Evolutionary conservation across 1,284 basidiomycete species (phyloP), one percentile per base, ranked within the genome.

Genomic region (Xerocomus amazonicus): DNA sequence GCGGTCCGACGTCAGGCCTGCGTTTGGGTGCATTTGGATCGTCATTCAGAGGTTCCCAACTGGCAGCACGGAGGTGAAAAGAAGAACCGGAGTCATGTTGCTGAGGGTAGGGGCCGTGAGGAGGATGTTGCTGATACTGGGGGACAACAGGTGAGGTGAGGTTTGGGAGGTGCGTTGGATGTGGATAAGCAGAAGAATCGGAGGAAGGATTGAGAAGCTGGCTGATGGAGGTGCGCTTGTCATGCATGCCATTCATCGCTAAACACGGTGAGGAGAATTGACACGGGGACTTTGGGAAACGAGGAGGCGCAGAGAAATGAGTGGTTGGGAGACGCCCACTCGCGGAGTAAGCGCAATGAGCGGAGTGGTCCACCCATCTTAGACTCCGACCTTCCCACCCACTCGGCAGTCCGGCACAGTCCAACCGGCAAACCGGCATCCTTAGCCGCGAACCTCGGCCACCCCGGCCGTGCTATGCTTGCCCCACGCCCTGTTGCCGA

Each of bases 151-250:
- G 53, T 1, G 67, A 19, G 28, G 65, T 10, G 40, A 65, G 58
- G 43, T 12, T 43, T 32, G 62, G 54, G 48, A 70, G 59, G 52
- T 68, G 69, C 14, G 57, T 14, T 37, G 65, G 47, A 59, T 61
- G 61, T 47, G 62, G 48, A 51, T 66, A 70, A 7, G 63, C 59
- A 53, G 66, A 67, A 31, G 63, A 67, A 50, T 59, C 60, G 45
- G 65, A 61, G 43, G 68, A 69, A 23, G 75, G 75, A 53, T 77
- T 77, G 59, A 77, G 74, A n/a, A 77, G 72, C 52, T 78, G 72
- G 57, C 68, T 72, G 62, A 78, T 77, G 47, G 76, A 77, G 9
- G 77, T 78, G 38, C 77, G 74, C 59, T 76, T 78, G 60, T 78
- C 76, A 48, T 78, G 74, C 53, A 77, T 61, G 56, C 63, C 64